Evolutionary conservation across 2,329 filamentous ascomycete genomes (phyloP).

Genomic region (Fusarium denticulatum): DNA sequence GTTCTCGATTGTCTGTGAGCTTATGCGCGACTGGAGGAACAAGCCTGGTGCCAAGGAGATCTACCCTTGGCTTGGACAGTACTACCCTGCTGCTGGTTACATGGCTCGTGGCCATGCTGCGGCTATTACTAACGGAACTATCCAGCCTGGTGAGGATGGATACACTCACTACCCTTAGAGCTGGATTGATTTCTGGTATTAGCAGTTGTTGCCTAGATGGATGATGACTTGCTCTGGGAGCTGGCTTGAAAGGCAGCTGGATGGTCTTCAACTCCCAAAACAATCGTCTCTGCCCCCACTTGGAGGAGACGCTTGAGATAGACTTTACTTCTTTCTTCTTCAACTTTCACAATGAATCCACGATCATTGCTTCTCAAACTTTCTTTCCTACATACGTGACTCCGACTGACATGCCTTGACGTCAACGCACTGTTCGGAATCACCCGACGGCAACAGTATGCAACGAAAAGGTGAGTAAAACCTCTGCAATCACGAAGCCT

Average conservation of each 20-base stretch:
- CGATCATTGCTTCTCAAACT: no score
- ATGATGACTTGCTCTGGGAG: not conserved
- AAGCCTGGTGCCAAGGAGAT: conserved; percentile 64
- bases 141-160: conserved; percentile 63
- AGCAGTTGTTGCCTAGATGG: not conserved
- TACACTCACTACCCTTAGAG: not conserved
- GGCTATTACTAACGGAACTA: conserved; percentile 67
- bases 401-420: not conserved
- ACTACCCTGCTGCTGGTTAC: conserved; percentile 72
- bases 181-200: no score
- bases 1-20: conserved; percentile 72
- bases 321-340: conserved; percentile 6
- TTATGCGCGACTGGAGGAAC: conserved; percentile 77
- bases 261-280: not conserved
- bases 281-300: not conserved
- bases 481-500: fast-evolving
- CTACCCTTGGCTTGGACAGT: conserved; percentile 71
- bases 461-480: not conserved
- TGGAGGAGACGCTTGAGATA: not conserved
- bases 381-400: fast-evolving
- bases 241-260: not conserved
- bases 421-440: no score
- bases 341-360: not conserved
- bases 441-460: fast-evolving
- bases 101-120: conserved; percentile 70